These are phyloP conservation scores for Skeletonema costatum DNA, from an alignment of 108 stramenopile genomes.

Conservation along the genomic window DNA sequence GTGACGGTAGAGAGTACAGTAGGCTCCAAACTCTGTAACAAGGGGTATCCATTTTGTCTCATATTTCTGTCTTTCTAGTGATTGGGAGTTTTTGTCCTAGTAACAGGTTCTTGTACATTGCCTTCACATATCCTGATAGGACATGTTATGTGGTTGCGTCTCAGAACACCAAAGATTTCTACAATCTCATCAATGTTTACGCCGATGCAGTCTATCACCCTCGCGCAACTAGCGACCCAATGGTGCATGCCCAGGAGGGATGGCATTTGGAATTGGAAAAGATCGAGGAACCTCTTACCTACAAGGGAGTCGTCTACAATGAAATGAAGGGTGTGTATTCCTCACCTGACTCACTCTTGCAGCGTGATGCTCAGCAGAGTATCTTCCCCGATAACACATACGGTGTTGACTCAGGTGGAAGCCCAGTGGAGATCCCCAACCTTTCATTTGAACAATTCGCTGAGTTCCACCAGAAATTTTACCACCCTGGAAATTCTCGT, in stretches of 20 bases:
- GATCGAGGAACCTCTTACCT: slow-evolving; percentile 82
- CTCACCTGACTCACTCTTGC: slow-evolving; percentile 87
- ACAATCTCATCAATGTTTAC: slow-evolving; percentile 99
- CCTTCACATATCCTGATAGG: slow-evolving; percentile 97
- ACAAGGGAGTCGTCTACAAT: slow-evolving; percentile 99
- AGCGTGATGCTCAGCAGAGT: slow-evolving; percentile 88
- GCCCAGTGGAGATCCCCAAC: slow-evolving; percentile 94
- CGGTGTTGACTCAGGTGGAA: slow-evolving; percentile 95
- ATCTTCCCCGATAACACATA: slow-evolving; percentile 97
- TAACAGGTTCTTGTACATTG: too few species aligned
- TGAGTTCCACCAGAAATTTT: slow-evolving; percentile 91
- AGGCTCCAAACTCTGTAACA: slow-evolving; percentile 85
- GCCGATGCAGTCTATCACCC: slow-evolving; percentile 97
- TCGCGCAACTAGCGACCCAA: slow-evolving; percentile 87
- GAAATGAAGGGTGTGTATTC: slow-evolving; percentile 99
- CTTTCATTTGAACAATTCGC: slow-evolving; percentile 94
- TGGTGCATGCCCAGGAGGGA: slow-evolving; percentile 96
- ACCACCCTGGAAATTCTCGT: slow-evolving; percentile 96
- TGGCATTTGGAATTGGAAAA: slow-evolving; percentile 98
- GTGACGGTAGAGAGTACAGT: slow-evolving; percentile 91
- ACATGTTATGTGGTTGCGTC: slow-evolving; percentile 99
- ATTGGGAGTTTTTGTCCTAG: too few species aligned
- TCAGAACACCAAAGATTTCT: slow-evolving; percentile 97
- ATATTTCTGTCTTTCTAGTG: too few species aligned
- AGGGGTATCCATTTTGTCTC: too few species aligned